A percentile compares a stretch with the other conserved stretches of the same genome.
Conservation (phyloP, 2,329 filamentous ascomycete genomes). For the Cladosporium sp. region DNA sequence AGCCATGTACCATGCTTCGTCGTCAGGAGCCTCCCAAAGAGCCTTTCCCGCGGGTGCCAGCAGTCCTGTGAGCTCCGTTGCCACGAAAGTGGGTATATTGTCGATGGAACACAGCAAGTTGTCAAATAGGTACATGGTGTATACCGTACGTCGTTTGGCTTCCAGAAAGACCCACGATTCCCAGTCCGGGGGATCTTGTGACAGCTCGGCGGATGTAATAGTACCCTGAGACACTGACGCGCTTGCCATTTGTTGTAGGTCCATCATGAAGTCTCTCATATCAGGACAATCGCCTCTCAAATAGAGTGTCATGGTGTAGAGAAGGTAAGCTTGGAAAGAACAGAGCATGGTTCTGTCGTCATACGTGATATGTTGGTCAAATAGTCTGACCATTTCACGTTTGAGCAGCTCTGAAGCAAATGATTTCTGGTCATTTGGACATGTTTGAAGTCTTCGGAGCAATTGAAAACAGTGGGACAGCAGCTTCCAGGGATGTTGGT, state of each 20-base stretch:
- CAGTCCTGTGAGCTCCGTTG: not conserved
- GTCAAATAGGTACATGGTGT: not conserved
- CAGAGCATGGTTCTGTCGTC: not conserved
- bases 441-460: too few species aligned
- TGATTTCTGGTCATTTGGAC: too few species aligned
- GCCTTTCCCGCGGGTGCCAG: not conserved
- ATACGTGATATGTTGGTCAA: not conserved
- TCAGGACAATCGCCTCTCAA: not conserved
- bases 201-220: not conserved
- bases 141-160: not conserved
- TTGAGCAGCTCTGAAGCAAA: not conserved
- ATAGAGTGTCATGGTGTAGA: not conserved
- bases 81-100: not conserved
- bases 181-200: not conserved
- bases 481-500: too few species aligned
- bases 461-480: too few species aligned
- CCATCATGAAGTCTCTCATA: not conserved
- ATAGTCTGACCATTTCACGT: not conserved
- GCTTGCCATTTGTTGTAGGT: not conserved
- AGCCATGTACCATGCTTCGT: not conserved
- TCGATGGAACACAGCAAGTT: not conserved
- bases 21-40: not conserved
- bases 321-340: not conserved
- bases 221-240: not conserved
- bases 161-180: not conserved